Base-by-base conservation (phyloP, 2,329 filamentous ascomycete species). In the Penicillium sp. region DNA sequence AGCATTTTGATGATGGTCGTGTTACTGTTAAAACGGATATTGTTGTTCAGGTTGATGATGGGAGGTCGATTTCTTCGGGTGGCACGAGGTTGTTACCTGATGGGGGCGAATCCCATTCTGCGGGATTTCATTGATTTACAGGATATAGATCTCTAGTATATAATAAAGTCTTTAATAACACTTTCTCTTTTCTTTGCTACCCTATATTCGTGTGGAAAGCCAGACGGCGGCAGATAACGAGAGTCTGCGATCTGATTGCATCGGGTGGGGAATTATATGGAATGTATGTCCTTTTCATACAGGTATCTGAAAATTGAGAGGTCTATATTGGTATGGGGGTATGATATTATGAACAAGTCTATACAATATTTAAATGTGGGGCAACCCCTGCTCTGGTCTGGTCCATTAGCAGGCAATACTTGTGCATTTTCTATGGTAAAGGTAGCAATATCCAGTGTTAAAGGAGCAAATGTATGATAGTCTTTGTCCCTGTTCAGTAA, bases 11-110 rank as follows among this genome's bases (percentile, higher is more conserved):
- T 21, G 61, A 62, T 49, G 50, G 50, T 0, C 57, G 57, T 23
- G 71, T 73, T 2, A 70, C 69, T 3, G 62, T 72, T 0, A 67
- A 70, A 35, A 73, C 71, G 2, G 71, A 73, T 62, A 70, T 73
- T 50, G 62, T 68, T 10, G 66, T 73, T 27, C 60, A 71, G 35
- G 62, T 73, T 15, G 67, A 68, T 51, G 54, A 63, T 54, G 42
- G 52, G 12, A 53, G 48, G 21, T 67, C 62, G n/a, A 56, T 47
- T 17, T 63, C 59, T 2, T 63, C 62, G 7, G 62, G 63, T 37
- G 64, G 52, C 40, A 58, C 56, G 23, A 56, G 59, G 19, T 55
- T 67, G 23, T 55, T 65, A 17, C 60, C 65, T 6, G 48, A 60
- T 6, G 59, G 64, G 12, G 56, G 60, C n/a, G 58, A 61, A 29